Evolutionary conservation across 495 filamentous ascomycete species (phyloP), one percentile per base, ranked within the genome.

Genomic region (Penicillium nucicola): DNA sequence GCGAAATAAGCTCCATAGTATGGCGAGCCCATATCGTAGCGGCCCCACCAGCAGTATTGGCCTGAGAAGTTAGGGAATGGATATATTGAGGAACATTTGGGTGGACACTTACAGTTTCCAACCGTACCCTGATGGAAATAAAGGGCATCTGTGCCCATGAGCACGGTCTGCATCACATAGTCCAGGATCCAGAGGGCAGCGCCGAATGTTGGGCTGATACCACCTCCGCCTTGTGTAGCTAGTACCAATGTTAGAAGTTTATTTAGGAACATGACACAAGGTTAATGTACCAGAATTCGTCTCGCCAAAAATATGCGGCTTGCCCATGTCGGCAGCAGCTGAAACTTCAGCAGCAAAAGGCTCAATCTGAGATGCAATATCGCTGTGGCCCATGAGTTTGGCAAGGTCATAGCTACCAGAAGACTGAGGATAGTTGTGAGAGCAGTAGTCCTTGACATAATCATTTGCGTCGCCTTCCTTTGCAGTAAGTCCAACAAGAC

Each of bases 121-220:
- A 85, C 72, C 0, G 82, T 85, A 2, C 80, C 81, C 43, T 84
- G 82, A 50, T 85, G 82, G 68, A 83, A 84, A 51, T 81, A 84
- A 1, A 69, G 46, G 23, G 53, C 53, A 59, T 69, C 22, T 11
- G 68, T 75, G 2, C 79, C 71, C 46, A 77, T 74, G 33, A 81
- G 54, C 1, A 75, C 57, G 0, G 76, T 72, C 9, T 76, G 76
- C 42, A 83, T 68, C 2, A 73, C 67, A 54, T 84, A 81, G 61
- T 84, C 80, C 57, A 83, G 70, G 11, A 81, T 84, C 82, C 81
- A 84, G 1, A 84, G 66, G 2, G 66, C 80, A 0, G 79, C 80
- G 1, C 81, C 81, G 52, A 80, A 84, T 0, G 77, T 77, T 0
- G 80, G 80, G 19, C 76, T 79, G 1, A 85, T 79, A 0, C 62